Percentiles rank a stretch among this genome's conserved stretches.
Conservation (phyloP, 441 rosid genomes). For the Gossypium lobatum region DNA sequence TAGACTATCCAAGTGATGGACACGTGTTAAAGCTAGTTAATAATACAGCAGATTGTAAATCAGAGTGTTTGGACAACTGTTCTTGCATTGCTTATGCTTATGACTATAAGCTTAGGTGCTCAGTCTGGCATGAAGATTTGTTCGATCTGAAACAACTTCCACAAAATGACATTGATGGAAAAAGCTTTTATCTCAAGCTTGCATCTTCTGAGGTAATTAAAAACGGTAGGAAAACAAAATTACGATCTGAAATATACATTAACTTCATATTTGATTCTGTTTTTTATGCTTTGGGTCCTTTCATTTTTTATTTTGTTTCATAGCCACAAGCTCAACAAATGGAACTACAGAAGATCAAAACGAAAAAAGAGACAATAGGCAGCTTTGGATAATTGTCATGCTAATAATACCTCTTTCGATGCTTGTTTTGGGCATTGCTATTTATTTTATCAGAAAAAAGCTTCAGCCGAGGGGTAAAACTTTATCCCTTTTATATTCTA, state of each 20-base stretch:
- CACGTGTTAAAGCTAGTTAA: not conserved
- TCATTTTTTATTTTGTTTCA: not conserved
- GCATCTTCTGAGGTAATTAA: not conserved
- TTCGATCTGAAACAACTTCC: not conserved
- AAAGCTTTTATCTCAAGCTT: conserved; percentile 3
- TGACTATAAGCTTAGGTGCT: not conserved
- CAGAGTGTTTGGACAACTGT: not conserved
- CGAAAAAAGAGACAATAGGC: not conserved
- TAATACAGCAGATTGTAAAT: not conserved
- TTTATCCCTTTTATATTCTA: not conserved
- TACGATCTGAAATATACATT: not conserved
- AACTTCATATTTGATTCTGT: not conserved
- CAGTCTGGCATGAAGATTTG: not conserved
- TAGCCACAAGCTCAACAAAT: not conserved
- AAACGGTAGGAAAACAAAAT: not conserved
- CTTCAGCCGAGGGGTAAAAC: not conserved
- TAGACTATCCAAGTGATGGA: not conserved
- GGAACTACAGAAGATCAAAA: not conserved
- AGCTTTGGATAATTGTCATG: not conserved
- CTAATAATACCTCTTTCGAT: not conserved
- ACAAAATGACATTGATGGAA: not conserved
- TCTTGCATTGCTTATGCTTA: not conserved
- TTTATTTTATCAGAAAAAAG: not conserved
- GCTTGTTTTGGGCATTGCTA: not conserved
- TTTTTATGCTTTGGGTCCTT: not conserved